Evolutionary conservation across 2,329 filamentous ascomycete species (phyloP).

Genomic region (Xylariaceae sp.): DNA sequence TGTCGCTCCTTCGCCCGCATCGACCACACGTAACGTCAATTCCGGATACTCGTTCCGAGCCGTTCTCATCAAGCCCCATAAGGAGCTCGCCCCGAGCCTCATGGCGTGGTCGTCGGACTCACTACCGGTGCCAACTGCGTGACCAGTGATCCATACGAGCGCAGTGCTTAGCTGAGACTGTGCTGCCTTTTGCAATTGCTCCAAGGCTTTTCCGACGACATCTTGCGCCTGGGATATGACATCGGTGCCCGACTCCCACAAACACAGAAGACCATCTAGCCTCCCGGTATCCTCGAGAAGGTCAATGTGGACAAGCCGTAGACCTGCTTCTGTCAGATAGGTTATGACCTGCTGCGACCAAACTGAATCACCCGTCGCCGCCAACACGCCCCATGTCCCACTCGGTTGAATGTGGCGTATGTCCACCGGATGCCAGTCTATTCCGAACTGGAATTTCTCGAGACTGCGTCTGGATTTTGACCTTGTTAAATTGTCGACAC

Average conservation of each 20-base stretch:
- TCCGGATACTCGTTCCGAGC: constrained; percentile 26
- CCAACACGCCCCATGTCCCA: constrained; percentile 16
- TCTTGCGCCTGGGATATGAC: constrained; percentile 14
- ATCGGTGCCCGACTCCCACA: constrained; percentile 20
- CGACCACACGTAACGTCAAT: constrained; percentile 20
- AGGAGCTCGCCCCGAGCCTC: constrained; percentile 15
- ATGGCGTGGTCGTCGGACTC: constrained; percentile 12
- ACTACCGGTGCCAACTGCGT: constrained; percentile 16
- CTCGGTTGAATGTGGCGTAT: neutral
- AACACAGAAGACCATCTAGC: constrained; percentile 20
- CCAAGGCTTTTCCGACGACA: constrained; percentile 14
- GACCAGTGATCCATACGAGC: constrained; percentile 23
- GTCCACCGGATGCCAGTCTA: constrained; percentile 14
- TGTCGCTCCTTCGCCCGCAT: constrained; percentile 13
- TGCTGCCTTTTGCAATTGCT: constrained; percentile 20
- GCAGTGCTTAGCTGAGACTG: constrained; percentile 12
- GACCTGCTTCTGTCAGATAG: no score
- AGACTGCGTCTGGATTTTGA: neutral
- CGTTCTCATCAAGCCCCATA: constrained; percentile 27
- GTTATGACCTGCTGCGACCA: no score
- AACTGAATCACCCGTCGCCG: neutral
- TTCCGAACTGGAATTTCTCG: constrained; percentile 10
- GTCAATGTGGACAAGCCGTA: neutral
- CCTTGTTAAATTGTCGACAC: no score
- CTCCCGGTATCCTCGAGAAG: constrained; percentile 15